These are phyloP conservation scores for Penicillium steckii DNA, from an alignment of 495 filamentous ascomycete genomes.

Conservation along the genomic window DNA sequence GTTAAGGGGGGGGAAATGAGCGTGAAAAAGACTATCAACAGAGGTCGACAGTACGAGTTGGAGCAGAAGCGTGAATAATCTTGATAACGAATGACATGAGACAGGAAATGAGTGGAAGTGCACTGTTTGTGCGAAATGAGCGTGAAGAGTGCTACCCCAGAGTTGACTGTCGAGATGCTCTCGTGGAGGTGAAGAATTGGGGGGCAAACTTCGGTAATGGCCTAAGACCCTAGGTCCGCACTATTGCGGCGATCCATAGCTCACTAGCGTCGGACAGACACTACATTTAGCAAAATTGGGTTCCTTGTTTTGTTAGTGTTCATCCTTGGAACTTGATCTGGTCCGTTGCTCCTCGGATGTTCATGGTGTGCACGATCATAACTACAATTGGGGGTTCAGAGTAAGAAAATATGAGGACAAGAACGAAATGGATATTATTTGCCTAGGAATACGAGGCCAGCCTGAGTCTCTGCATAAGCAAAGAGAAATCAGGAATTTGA, in stretches of 20 bases:
- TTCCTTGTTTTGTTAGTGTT: neutral
- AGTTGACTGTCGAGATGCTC: neutral
- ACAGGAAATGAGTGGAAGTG: neutral
- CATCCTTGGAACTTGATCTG: neutral
- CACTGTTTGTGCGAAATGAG: neutral
- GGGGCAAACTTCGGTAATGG: neutral
- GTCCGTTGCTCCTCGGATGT: neutral
- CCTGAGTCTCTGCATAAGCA: no score
- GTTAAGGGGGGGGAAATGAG: neutral
- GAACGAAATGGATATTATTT: no score
- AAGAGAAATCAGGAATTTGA: no score
- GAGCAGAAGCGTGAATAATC: neutral
- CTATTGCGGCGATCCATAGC: neutral
- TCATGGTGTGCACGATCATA: neutral
- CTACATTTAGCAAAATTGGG: neutral
- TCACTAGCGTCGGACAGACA: neutral
- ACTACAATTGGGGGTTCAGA: no score
- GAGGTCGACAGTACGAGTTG: neutral
- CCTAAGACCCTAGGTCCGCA: neutral
- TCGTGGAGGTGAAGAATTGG: constrained; percentile 1
- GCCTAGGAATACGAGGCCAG: no score
- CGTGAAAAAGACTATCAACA: neutral
- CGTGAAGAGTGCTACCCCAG: neutral
- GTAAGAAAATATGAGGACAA: no score
- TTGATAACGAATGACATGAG: neutral